Base-by-base conservation (phyloP, 257 asterid species). In the Ehretia macrophylla region DNA sequence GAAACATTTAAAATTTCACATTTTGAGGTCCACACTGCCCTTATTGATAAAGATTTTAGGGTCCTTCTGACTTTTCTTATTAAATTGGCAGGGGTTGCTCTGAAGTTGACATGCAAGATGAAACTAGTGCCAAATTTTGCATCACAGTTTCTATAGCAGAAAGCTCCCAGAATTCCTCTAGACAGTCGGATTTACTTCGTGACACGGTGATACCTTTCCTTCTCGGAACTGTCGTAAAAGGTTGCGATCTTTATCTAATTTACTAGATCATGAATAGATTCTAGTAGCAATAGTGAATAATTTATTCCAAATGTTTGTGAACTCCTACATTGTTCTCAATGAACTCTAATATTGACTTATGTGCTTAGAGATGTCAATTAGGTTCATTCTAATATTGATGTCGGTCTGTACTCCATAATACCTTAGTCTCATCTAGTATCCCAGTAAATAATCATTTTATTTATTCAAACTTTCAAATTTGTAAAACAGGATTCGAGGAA, bases 151-250 rank as follows among this genome's bases (percentile, higher is more conserved):
- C 82, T 51, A 63, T 87, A 49, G 63, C 66, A 20, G 76, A 77
- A 55, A 78, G 72, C 46, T 66, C 60, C 44, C 59, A 56, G 59
- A 72, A 56, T 62, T 55, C 75, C 12, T 55, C 63, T 42, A 40
- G 51, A n/a, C 72, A 64, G 52, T 47, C 71, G 64, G 81, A 71
- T 37, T 59, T 56, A 60, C 90, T 93, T 68, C 87, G 90, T 62
- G 85, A 86, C 47, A 48, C 75, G 70, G 83, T 89, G 76, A 65
- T 76, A 16, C 99, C 97, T 0, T 70, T 71, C 65, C 86, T 93
- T 46, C 97, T 89, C 46, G 79, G 71, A 68, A 84, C 94, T 21
- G 84, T 83, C 11, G 64, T 93, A 70, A 93, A 85, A 89, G 99
- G 99, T 89, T 67, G 45, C 57, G 62, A 58, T 51, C 20, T n/a